phyloP scores from a whole-genome alignment of 73 alveolate genomes.

The Paramecium pentaurelia region DNA sequence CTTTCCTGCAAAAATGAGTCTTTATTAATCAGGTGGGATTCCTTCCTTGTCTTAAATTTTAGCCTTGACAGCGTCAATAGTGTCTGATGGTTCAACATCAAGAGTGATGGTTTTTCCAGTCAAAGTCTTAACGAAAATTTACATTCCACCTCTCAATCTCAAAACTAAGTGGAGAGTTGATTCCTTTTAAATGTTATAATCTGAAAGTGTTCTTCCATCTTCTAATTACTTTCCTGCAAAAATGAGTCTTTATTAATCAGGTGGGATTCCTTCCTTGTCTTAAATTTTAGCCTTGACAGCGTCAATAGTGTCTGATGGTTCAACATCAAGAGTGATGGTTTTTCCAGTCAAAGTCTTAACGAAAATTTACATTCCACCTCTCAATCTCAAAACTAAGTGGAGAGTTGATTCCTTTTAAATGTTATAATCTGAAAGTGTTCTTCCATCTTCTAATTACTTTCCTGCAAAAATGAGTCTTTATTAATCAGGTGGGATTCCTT shows the following conservation, averaged over 20 bases:
- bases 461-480: conserved; percentile 62
- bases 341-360: conserved; percentile 8
- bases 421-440: conserved; percentile 54
- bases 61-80: conserved; percentile 47
- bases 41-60: conserved; percentile 60
- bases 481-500: conserved; percentile 64
- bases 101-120: conserved; percentile 57
- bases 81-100: conserved; percentile 56
- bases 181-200: conserved; percentile 59
- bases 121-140: conserved; percentile 46
- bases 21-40: conserved; percentile 56
- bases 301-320: conserved; percentile 60
- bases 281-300: conserved; percentile 49
- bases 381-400: conserved; percentile 10
- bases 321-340: conserved; percentile 47
- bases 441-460: conserved; percentile 42
- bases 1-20: conserved; percentile 60
- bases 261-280: conserved; percentile 64
- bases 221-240: conserved; percentile 60
- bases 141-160: conserved; percentile 59
- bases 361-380: conserved; percentile 56
- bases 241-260: conserved; percentile 57
- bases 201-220: conserved; percentile 45
- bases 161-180: conserved; percentile 17
- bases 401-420: conserved; percentile 58